A percentile compares a stretch with the other conserved stretches of the same genome.
Conservation (phyloP, 345 rosid genomes). For the Capsella bursapastoris region DNA sequence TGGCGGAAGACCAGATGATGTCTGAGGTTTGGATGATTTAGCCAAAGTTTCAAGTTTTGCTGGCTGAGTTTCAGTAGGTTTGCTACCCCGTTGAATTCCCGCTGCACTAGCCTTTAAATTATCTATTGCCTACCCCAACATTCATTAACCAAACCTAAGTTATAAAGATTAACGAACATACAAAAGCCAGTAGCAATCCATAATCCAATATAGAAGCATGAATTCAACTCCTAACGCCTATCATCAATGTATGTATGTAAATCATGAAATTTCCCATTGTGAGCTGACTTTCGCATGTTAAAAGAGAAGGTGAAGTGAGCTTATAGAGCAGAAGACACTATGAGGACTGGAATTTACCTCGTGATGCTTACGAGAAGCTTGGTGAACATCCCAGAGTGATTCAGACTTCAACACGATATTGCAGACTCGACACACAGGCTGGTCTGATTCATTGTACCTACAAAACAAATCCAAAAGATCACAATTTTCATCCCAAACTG, state of each 20-base stretch:
- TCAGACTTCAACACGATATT: constrained; percentile 82
- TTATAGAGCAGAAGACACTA: constrained; percentile 10
- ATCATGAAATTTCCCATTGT: neutral
- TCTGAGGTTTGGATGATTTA: constrained; percentile 42
- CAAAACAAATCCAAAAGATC: constrained; percentile 2
- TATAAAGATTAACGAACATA: neutral
- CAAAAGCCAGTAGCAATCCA: constrained; percentile 1
- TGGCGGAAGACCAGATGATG: constrained; percentile 62
- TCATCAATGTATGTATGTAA: neutral
- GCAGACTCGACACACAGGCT: constrained; percentile 88
- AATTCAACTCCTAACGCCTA: neutral
- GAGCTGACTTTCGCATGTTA: neutral
- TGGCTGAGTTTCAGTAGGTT: constrained; percentile 35
- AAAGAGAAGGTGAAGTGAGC: neutral
- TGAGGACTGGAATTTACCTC: constrained; percentile 53
- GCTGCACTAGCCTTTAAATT: constrained; percentile 70
- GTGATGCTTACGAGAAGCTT: constrained; percentile 93
- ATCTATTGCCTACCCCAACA: constrained; percentile 61
- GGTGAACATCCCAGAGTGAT: constrained; percentile 91
- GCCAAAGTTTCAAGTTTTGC: constrained; percentile 40
- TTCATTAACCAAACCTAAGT: constrained; percentile 8
- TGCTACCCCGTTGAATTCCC: constrained; percentile 40
- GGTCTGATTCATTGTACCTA: constrained; percentile 91
- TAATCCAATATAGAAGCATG: neutral
- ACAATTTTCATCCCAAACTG: neutral